Conservation (phyloP, 805 yeast species). For the Peterozyma toletana region DNA sequence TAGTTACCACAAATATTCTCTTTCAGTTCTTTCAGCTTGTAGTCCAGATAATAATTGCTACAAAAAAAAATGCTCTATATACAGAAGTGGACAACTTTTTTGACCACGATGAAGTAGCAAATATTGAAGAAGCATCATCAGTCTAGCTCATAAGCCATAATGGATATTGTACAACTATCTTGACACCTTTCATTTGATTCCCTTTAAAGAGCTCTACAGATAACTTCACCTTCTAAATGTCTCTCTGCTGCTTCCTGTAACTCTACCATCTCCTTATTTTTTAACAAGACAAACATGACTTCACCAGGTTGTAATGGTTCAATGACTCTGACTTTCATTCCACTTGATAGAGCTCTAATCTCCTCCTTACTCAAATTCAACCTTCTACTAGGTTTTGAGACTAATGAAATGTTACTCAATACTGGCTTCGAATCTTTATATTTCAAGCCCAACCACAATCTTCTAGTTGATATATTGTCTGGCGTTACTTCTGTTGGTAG, state of each 20-base stretch:
- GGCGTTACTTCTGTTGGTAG: constrained; percentile 72
- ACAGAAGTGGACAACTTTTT: too few relatives aligned
- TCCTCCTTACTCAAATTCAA: constrained; percentile 59
- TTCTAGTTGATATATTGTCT: constrained; percentile 77
- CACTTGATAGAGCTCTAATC: constrained; percentile 66
- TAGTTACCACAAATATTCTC: too few relatives aligned
- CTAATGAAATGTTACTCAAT: constrained; percentile 58
- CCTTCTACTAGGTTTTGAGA: constrained; percentile 81
- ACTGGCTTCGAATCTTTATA: constrained; percentile 79
- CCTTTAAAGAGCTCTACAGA: constrained; percentile 55
- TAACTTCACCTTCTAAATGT: constrained; percentile 65
- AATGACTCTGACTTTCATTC: constrained; percentile 66
- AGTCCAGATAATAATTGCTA: too few relatives aligned
- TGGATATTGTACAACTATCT: too few relatives aligned
- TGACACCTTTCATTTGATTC: not conserved
- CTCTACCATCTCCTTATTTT: constrained; percentile 53
- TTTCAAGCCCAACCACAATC: constrained; percentile 89
- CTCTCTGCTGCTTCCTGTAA: constrained; percentile 80
- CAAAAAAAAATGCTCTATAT: too few relatives aligned
- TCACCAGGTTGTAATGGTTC: constrained; percentile 88
- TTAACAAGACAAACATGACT: constrained; percentile 59
- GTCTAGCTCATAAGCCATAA: too few relatives aligned
- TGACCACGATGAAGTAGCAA: too few relatives aligned
- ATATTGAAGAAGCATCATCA: too few relatives aligned
- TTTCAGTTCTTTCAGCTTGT: too few relatives aligned